phyloP scores from a whole-genome alignment of 2,329 filamentous ascomycete genomes.

The Harringtonia lauricola region DNA sequence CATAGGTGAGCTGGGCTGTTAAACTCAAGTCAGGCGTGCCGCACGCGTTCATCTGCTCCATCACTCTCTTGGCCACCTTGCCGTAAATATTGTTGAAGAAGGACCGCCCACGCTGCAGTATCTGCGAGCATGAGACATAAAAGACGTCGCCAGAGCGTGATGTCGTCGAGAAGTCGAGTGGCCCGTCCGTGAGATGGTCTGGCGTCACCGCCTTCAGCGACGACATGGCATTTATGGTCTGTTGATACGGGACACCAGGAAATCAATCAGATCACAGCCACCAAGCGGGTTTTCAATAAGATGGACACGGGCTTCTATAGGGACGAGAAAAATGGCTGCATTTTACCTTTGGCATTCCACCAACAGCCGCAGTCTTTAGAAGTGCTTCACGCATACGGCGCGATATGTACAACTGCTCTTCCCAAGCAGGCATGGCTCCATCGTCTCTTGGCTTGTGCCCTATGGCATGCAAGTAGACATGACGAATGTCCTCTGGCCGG shows the following conservation, averaged over 20 bases:
- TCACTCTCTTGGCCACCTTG: slow-evolving; percentile 34
- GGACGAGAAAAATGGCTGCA: too few species aligned
- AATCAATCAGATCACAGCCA: not conserved
- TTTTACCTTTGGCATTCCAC: slow-evolving; percentile 40
- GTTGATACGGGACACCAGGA: not conserved
- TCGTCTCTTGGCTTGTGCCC: slow-evolving; percentile 15
- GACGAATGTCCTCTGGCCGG: slow-evolving; percentile 34
- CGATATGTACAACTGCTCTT: slow-evolving; percentile 30
- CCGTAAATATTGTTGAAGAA: slow-evolving; percentile 40
- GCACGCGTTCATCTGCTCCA: slow-evolving; percentile 34
- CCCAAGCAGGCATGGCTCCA: slow-evolving; percentile 15
- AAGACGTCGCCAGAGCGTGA: slow-evolving; percentile 27
- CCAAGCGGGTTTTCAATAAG: too few species aligned
- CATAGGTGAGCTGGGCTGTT: slow-evolving; percentile 35
- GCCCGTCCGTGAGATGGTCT: slow-evolving; percentile 26
- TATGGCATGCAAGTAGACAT: slow-evolving; percentile 31
- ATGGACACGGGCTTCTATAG: too few species aligned
- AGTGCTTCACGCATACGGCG: slow-evolving; percentile 37
- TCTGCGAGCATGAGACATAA: slow-evolving; percentile 19
- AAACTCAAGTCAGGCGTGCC: slow-evolving; percentile 39
- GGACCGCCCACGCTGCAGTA: slow-evolving; percentile 30
- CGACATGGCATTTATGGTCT: slow-evolving; percentile 36
- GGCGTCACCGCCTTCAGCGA: slow-evolving; percentile 33
- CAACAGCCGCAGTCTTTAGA: slow-evolving; percentile 34
- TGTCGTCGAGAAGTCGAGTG: slow-evolving; percentile 24